Conservation (phyloP, 2,329 filamentous ascomycete genomes). For the Scedosporium apiospermum region DNA sequence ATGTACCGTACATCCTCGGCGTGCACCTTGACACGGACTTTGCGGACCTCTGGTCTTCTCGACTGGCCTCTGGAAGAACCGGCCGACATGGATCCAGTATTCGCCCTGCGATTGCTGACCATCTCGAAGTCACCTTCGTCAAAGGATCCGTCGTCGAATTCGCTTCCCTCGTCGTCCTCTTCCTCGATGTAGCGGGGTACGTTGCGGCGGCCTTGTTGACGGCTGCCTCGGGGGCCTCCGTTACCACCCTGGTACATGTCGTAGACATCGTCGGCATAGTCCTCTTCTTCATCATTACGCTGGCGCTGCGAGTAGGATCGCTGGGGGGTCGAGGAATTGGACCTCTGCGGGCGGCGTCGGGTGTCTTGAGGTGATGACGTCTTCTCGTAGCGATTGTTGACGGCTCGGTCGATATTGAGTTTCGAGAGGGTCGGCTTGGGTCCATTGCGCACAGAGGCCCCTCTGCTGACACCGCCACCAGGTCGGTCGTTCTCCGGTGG, state of each 20-base stretch:
- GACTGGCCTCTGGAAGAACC: conserved; percentile 44
- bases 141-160: conserved; percentile 60
- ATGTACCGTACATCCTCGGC: conserved; percentile 81
- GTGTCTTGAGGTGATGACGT: conserved; percentile 32
- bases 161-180: conserved; percentile 66
- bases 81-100: conserved; percentile 32
- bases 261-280: conserved; percentile 63
- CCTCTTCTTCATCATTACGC: conserved; percentile 44
- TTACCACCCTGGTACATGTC: conserved; percentile 43
- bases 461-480: conserved; percentile 35
- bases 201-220: conserved; percentile 32
- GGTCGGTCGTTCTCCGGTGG: conserved; percentile 78
- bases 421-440: conserved; percentile 52
- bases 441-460: conserved; percentile 52
- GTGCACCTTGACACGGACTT: conserved; percentile 88
- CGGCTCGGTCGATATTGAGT: conserved; percentile 50
- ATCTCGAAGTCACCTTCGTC: conserved; percentile 78
- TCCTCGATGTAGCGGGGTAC: conserved; percentile 62
- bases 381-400: conserved; percentile 46
- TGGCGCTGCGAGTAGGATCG: conserved; percentile 7
- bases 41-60: conserved; percentile 56
- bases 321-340: conserved; percentile 8
- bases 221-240: conserved; percentile 29
- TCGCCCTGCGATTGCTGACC: conserved; percentile 45
- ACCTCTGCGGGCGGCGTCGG: conserved; percentile 9